These are phyloP conservation scores for Phialophora macrospora DNA, from an alignment of 2,329 filamentous ascomycete genomes.

Conservation along the genomic window DNA sequence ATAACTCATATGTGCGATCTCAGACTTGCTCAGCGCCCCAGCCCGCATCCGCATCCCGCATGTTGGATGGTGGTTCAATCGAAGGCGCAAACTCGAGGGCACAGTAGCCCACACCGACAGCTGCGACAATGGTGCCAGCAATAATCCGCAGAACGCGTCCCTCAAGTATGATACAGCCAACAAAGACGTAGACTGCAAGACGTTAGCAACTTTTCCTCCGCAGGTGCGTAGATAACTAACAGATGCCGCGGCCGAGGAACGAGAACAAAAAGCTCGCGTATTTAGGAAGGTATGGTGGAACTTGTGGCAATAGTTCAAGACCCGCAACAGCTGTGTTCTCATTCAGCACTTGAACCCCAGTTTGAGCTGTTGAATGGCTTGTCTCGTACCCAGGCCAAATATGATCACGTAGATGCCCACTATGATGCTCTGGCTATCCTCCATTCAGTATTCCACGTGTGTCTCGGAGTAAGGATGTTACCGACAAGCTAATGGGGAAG, in stretches of 20 bases:
- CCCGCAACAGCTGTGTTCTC: slow-evolving; percentile 65
- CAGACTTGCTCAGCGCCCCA: slow-evolving; percentile 79
- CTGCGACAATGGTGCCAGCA: slow-evolving; percentile 75
- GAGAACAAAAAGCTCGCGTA: slow-evolving; percentile 98
- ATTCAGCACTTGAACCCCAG: slow-evolving; percentile 36
- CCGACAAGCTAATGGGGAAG: slow-evolving; percentile 48
- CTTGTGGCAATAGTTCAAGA: slow-evolving; percentile 80
- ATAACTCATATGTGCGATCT: neutral
- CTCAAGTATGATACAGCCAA: slow-evolving; percentile 83
- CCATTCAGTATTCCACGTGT: slow-evolving; percentile 26
- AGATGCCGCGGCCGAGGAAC: slow-evolving; percentile 91
- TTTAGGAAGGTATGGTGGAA: slow-evolving; percentile 87
- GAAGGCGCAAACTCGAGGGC: slow-evolving; percentile 77
- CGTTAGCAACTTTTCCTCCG: slow-evolving; percentile 20
- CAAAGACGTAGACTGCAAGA: slow-evolving; percentile 85
- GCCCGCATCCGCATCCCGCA: slow-evolving; percentile 75
- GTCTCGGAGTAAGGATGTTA: slow-evolving; percentile 15
- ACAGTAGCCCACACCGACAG: slow-evolving; percentile 78
- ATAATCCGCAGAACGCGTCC: slow-evolving; percentile 70
- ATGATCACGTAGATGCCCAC: slow-evolving; percentile 86
- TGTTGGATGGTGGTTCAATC: slow-evolving; percentile 79
- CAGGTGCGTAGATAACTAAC: slow-evolving; percentile 62
- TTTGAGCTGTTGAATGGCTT: neutral
- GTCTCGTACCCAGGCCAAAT: slow-evolving; percentile 76
- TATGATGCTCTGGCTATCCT: slow-evolving; percentile 69